Percentiles rank a stretch among this genome's conserved stretches.
phyloP scores from a whole-genome alignment of 2,329 filamentous ascomycete species.

The Monilinia polystroma region DNA sequence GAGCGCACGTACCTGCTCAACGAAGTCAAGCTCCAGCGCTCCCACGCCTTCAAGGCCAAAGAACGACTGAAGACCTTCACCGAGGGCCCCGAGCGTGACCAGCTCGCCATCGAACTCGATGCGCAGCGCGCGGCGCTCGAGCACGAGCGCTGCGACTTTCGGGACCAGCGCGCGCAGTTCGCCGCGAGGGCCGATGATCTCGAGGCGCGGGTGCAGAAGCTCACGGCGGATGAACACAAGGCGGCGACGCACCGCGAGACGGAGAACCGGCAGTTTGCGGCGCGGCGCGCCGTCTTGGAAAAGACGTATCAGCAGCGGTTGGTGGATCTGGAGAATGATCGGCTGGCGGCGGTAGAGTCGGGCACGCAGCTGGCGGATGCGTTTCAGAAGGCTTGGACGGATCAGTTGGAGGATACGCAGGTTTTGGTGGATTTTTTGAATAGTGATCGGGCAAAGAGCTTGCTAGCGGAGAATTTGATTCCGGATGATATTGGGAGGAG shows the following conservation, averaged over 20 bases:
- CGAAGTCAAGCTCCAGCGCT: slow-evolving; percentile 5
- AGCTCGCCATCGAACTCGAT: neutral
- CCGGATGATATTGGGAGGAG: slow-evolving; percentile 9
- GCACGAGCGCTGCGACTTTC: rapidly evolving
- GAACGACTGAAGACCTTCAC: neutral
- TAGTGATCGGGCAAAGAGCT: slow-evolving; percentile 3
- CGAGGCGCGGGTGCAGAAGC: neutral
- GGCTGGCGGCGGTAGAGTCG: neutral
- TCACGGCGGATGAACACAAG: neutral
- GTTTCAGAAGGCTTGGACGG: slow-evolving; percentile 21
- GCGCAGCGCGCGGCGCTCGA: neutral
- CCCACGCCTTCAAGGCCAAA: neutral
- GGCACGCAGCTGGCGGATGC: slow-evolving; percentile 18
- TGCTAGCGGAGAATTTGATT: slow-evolving; percentile 5
- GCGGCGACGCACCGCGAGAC: neutral
- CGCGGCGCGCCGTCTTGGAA: neutral
- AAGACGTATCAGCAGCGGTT: neutral
- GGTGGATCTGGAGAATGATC: slow-evolving; percentile 2
- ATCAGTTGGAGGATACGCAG: slow-evolving; percentile 27
- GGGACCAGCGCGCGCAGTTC: neutral
- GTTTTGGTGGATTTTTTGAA: slow-evolving; percentile 23
- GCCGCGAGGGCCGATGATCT: neutral
- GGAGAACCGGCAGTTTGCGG: neutral
- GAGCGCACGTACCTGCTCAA: slow-evolving; percentile 15
- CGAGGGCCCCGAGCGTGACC: neutral